Evolutionary conservation across 177 flowering plant species (phyloP).

Genomic region (Vitis hybrid): DNA sequence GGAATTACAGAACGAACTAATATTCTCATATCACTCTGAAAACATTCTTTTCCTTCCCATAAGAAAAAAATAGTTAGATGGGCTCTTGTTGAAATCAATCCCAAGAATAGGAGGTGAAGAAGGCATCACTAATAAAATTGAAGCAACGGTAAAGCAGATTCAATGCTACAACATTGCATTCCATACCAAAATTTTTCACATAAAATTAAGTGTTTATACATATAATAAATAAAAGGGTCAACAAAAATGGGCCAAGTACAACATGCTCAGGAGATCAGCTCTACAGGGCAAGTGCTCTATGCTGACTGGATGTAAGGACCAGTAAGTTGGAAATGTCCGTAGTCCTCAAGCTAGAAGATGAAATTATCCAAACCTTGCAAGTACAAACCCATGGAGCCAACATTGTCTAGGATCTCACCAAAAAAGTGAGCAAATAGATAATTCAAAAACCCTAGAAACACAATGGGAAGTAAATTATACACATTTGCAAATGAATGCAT

Average conservation of each 20-base stretch:
- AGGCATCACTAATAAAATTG: too few species aligned
- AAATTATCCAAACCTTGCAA: background rate
- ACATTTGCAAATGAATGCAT: constrained; percentile 33
- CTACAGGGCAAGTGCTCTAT: constrained; percentile 5
- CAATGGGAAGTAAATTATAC: constrained; percentile 27
- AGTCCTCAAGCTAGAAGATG: background rate
- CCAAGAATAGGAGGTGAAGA: too few species aligned
- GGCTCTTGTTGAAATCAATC: too few species aligned
- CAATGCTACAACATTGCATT: background rate
- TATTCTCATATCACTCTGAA: too few species aligned
- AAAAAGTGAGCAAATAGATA: constrained; percentile 1
- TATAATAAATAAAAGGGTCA: constrained; percentile 10
- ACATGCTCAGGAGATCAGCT: constrained; percentile 16
- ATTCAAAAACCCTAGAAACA: constrained; percentile 13
- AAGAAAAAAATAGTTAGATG: too few species aligned
- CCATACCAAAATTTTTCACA: constrained; percentile 34
- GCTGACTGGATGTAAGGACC: constrained; percentile 6
- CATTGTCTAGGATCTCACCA: constrained; percentile 16
- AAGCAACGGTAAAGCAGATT: too few species aligned
- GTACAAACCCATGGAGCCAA: constrained; percentile 12
- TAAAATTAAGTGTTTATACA: constrained; percentile 25
- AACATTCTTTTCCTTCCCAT: too few species aligned
- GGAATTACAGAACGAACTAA: too few species aligned
- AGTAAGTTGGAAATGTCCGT: constrained; percentile 6
- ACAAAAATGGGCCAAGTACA: constrained; percentile 22